Percentiles rank a stretch among this genome's conserved stretches.
Evolutionary conservation across 1,284 basidiomycete species (phyloP).

Genomic region (Melampsora larici-populina): DNA sequence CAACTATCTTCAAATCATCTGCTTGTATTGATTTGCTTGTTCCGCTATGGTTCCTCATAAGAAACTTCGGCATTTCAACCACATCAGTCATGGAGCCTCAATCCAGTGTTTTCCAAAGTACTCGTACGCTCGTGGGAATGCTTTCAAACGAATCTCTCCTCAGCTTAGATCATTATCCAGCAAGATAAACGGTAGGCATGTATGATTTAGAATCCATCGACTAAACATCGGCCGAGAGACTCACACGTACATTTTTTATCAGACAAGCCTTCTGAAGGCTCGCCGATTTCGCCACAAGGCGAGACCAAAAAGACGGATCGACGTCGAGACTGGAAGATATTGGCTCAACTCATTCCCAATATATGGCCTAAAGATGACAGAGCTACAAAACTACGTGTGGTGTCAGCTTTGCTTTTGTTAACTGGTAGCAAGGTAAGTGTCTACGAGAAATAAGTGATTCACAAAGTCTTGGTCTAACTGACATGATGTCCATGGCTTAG

Average conservation of each 20-base stretch:
- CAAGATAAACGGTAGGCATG: not conserved
- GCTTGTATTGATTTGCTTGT: too few relatives aligned
- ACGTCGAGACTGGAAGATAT: slow-evolving; percentile 53
- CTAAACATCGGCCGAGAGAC: not conserved
- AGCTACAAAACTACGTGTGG: slow-evolving; percentile 64
- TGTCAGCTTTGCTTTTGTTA: slow-evolving; percentile 76
- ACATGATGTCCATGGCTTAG: not conserved
- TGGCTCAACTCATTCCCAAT: slow-evolving; percentile 60
- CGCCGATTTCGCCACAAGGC: not conserved
- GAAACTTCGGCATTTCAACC: too few relatives aligned
- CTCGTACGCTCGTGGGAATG: too few relatives aligned
- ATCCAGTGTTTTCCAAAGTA: too few relatives aligned
- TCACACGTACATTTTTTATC: not conserved
- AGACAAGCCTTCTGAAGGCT: not conserved
- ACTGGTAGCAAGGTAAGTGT: slow-evolving; percentile 74
- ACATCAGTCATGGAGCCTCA: too few relatives aligned
- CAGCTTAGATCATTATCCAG: not conserved
- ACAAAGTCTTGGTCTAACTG: not conserved
- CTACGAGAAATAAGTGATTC: not conserved
- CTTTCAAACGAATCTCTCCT: not conserved
- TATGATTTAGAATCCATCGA: too few relatives aligned
- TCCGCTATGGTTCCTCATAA: too few relatives aligned
- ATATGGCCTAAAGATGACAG: slow-evolving; percentile 62
- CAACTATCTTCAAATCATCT: too few relatives aligned
- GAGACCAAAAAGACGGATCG: not conserved